These are phyloP conservation scores for Neoboletus subvelutipes DNA, from an alignment of 768 basidiomycete genomes.

Conservation along the genomic window DNA sequence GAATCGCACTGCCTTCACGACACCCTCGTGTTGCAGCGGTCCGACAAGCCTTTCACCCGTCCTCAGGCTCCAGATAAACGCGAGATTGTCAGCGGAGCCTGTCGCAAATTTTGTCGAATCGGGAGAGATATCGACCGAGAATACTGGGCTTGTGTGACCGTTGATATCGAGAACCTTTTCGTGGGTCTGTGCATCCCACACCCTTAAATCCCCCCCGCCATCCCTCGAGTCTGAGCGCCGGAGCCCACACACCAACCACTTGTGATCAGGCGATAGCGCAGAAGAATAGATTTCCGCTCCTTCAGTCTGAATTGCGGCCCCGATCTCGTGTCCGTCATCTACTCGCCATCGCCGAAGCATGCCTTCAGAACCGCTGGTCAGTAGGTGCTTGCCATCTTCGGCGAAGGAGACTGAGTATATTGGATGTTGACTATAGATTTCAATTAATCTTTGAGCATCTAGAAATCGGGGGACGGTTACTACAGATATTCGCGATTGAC, in stretches of 20 bases:
- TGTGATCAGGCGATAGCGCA: not conserved
- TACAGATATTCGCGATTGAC: no score
- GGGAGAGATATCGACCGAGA: not conserved
- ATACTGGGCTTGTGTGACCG: not conserved
- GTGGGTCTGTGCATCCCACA: conserved; percentile 2
- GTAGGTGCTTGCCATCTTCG: not conserved
- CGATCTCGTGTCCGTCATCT: not conserved
- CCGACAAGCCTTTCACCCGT: not conserved
- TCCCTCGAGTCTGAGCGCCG: not conserved
- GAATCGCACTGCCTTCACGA: not conserved
- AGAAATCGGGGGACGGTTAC: not conserved
- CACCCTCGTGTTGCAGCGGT: not conserved
- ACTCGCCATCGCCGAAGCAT: not conserved
- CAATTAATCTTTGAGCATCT: not conserved
- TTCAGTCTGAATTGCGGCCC: not conserved
- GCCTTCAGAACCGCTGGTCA: no score
- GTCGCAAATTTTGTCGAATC: not conserved
- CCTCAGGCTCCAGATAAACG: not conserved
- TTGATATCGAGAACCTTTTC: not conserved
- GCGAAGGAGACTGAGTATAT: not conserved
- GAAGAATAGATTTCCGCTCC: not conserved
- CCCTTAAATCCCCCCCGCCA: not conserved
- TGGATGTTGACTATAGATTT: no score
- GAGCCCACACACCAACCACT: not conserved
- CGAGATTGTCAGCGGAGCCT: not conserved